Percentiles rank a stretch among this genome's conserved stretches.
Evolutionary conservation across 2,329 filamentous ascomycete genomes (phyloP).

Genomic region (Microascus cirrosus): DNA sequence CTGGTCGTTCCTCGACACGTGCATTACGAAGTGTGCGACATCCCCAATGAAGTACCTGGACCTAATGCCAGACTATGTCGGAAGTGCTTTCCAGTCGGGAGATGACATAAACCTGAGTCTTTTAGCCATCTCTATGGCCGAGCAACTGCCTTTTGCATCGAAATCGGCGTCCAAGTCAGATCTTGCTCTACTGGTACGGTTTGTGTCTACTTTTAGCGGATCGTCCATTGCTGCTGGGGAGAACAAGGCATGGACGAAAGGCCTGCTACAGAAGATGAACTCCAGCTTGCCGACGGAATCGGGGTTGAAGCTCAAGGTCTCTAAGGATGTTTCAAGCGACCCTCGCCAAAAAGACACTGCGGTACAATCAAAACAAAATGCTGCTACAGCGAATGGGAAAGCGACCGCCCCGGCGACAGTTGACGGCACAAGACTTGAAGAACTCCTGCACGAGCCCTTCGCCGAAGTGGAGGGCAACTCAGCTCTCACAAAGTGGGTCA

Average conservation of each 20-base stretch:
- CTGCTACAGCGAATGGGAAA: neutral
- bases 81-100: slow-evolving; percentile 15
- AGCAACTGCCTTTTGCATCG: slow-evolving; percentile 65
- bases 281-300: slow-evolving; percentile 15
- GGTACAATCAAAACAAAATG: neutral
- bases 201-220: slow-evolving; percentile 47
- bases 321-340: neutral
- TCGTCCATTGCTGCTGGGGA: slow-evolving; percentile 41
- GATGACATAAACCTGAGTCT: slow-evolving; percentile 34
- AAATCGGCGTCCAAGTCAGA: slow-evolving; percentile 33
- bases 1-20: slow-evolving; percentile 73
- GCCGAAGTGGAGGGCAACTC: slow-evolving; percentile 35
- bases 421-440: slow-evolving; percentile 32
- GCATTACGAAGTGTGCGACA: slow-evolving; percentile 60
- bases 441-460: slow-evolving; percentile 38
- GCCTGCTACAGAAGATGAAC: slow-evolving; percentile 18
- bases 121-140: slow-evolving; percentile 56
- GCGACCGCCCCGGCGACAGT: slow-evolving; percentile 11
- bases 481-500: slow-evolving; percentile 53
- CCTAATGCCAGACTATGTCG: slow-evolving; percentile 39
- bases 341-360: neutral
- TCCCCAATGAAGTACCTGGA: slow-evolving; percentile 80
- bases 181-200: slow-evolving; percentile 37
- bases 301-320: neutral
- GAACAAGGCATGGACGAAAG: slow-evolving; percentile 13